Evolutionary conservation across 2,329 filamentous ascomycete species (phyloP).

Genomic region (Colletotrichum nymphaeae): DNA sequence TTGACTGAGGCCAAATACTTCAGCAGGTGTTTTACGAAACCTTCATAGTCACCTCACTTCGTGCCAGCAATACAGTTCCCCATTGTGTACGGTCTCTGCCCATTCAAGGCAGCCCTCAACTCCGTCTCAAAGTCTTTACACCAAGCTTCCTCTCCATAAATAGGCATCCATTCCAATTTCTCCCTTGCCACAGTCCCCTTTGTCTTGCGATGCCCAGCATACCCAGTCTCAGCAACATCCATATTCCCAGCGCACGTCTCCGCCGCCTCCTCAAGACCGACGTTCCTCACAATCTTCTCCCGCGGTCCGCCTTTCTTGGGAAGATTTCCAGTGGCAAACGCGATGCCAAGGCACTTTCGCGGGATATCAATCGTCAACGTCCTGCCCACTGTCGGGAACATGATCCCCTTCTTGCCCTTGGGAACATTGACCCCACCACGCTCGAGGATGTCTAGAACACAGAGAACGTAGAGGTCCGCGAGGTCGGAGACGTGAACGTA

Average conservation of each 20-base stretch:
- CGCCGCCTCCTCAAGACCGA: constrained; percentile 30
- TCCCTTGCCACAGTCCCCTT: constrained; percentile 14
- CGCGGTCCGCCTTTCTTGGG: constrained; percentile 17
- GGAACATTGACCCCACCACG: constrained; percentile 6
- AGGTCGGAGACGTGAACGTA: constrained; percentile 37
- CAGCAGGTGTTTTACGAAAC: fast-evolving
- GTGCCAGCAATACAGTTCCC: constrained; percentile 18
- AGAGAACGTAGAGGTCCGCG: constrained; percentile 36
- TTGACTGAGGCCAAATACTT: not conserved
- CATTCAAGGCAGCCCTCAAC: constrained; percentile 16
- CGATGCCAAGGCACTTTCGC: constrained; percentile 26
- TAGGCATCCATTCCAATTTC: constrained; percentile 3
- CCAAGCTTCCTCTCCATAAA: constrained; percentile 7
- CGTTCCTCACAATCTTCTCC: constrained; percentile 16
- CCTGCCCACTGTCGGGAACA: constrained; percentile 30
- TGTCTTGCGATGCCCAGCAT: constrained; percentile 13
- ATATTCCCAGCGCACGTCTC: constrained; percentile 24
- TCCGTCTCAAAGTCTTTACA: constrained; percentile 24
- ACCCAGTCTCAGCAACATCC: constrained; percentile 31
- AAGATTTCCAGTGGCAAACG: constrained; percentile 33
- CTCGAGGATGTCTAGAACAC: constrained; percentile 27
- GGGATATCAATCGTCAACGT: constrained; percentile 17
- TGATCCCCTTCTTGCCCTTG: constrained; percentile 9
- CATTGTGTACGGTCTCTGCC: constrained; percentile 1
- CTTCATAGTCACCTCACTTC: not conserved